Evolutionary conservation across 805 yeast genomes (phyloP).

Genomic region (Saccharomycopsis javanensis): DNA sequence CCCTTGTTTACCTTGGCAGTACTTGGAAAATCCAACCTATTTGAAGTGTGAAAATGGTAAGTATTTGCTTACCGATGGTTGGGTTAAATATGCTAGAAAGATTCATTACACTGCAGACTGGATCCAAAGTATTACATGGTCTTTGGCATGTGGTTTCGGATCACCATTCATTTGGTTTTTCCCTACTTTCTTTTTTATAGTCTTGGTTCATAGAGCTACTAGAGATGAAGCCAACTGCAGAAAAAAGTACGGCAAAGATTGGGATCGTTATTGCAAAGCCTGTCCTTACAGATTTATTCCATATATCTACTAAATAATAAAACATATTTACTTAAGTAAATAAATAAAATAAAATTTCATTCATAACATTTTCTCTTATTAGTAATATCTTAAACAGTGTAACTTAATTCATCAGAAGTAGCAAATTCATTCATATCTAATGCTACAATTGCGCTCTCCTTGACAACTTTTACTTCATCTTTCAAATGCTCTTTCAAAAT

Average conservation of each 20-base stretch:
- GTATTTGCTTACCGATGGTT: conserved; percentile 79
- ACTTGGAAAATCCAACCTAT: conserved; percentile 73
- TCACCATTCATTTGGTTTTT: conserved; percentile 95
- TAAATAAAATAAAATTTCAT: not conserved
- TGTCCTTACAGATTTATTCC: conserved; percentile 94
- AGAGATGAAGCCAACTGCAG: conserved; percentile 84
- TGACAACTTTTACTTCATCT: conserved; percentile 82
- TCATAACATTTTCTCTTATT: no score
- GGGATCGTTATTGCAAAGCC: conserved; percentile 75
- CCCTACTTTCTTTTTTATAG: conserved; percentile 83
- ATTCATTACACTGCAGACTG: conserved; percentile 93
- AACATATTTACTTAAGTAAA: not conserved
- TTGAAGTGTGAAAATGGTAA: conserved; percentile 82
- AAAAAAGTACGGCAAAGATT: conserved; percentile 86
- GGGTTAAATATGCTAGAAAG: conserved; percentile 91
- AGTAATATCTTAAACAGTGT: conserved; percentile 11
- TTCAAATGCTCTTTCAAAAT: conserved; percentile 67
- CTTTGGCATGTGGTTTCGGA: conserved; percentile 74
- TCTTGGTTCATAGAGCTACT: conserved; percentile 76
- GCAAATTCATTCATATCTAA: conserved; percentile 83
- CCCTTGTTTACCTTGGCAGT: conserved; percentile 86
- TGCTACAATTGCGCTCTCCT: conserved; percentile 96
- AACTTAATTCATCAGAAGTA: conserved; percentile 13
- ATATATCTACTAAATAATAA: conserved; percentile 47
- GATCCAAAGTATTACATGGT: conserved; percentile 85